Evolutionary conservation across 495 filamentous ascomycete species (phyloP).

Genomic region (Penicillium ochrochloron): DNA sequence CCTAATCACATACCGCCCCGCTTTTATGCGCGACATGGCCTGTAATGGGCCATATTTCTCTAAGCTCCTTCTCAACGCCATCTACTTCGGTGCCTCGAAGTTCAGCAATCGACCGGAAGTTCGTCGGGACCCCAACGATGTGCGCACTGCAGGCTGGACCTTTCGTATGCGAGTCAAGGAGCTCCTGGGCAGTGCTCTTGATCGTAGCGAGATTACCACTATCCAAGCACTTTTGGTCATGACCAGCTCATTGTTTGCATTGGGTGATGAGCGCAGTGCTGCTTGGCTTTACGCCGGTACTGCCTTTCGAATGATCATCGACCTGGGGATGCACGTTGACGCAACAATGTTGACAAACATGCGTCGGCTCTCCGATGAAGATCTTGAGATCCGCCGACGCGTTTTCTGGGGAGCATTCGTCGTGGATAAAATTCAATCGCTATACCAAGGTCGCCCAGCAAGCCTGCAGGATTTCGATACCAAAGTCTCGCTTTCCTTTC

Average conservation of each 20-base stretch:
- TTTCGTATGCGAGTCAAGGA: slow-evolving; percentile 38
- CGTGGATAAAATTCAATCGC: slow-evolving; percentile 41
- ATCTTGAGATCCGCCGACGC: slow-evolving; percentile 45
- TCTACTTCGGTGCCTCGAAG: slow-evolving; percentile 45
- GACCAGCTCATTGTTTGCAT: slow-evolving; percentile 36
- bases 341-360: slow-evolving; percentile 27
- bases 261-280: slow-evolving; percentile 32
- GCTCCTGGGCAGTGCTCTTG: slow-evolving; percentile 31
- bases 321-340: slow-evolving; percentile 44
- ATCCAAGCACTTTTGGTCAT: slow-evolving; percentile 36
- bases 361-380: slow-evolving; percentile 33
- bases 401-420: slow-evolving; percentile 51
- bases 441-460: slow-evolving; percentile 42
- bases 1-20: slow-evolving; percentile 42
- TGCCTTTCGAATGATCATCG: slow-evolving; percentile 43
- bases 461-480: slow-evolving; percentile 34
- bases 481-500: slow-evolving; percentile 30
- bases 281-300: slow-evolving; percentile 47
- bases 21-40: slow-evolving; percentile 49
- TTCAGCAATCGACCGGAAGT: slow-evolving; percentile 37
- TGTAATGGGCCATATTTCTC: slow-evolving; percentile 44
- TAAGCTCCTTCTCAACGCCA: slow-evolving; percentile 46
- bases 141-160: slow-evolving; percentile 30
- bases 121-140: slow-evolving; percentile 34
- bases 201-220: slow-evolving; percentile 37